Percentiles rank a stretch among this genome's conserved stretches.
Evolutionary conservation across 495 filamentous ascomycete species (phyloP).

Genomic region (Aspergillus bridgeri): DNA sequence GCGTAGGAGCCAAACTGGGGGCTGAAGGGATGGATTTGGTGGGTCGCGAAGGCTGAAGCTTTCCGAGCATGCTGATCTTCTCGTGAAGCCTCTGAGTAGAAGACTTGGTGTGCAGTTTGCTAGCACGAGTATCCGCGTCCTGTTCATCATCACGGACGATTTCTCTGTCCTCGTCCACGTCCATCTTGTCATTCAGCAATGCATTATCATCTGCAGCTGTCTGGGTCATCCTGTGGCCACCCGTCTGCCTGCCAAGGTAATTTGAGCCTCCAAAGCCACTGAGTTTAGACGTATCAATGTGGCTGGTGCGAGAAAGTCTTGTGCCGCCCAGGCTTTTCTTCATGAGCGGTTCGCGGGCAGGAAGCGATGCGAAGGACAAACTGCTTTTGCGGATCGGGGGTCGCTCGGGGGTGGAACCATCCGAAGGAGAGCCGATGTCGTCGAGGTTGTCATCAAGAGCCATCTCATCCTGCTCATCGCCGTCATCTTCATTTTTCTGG

Average conservation of each 20-base stretch:
- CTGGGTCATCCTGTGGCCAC: conserved; percentile 38
- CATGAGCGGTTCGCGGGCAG: conserved; percentile 80
- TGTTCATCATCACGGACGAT: conserved; percentile 24
- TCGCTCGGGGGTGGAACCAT: conserved; percentile 58
- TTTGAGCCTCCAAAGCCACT: conserved; percentile 40
- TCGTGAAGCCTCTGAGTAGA: conserved; percentile 90
- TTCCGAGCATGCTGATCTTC: conserved; percentile 88
- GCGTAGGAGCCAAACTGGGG: conserved; percentile 29
- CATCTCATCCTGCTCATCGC: conserved; percentile 45
- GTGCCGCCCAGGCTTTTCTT: conserved; percentile 76
- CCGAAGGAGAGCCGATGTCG: conserved; percentile 58
- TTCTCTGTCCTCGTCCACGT: conserved; percentile 55
- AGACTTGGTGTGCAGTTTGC: conserved; percentile 73
- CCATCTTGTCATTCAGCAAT: conserved; percentile 52
- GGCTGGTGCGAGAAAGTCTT: conserved; percentile 70
- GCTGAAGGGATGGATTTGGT: conserved; percentile 67
- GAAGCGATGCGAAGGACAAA: conserved; percentile 85
- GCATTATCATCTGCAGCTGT: conserved; percentile 30
- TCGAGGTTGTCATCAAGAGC: conserved; percentile 47
- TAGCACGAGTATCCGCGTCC: conserved; percentile 32
- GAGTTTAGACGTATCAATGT: conserved; percentile 63
- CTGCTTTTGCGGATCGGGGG: conserved; percentile 84
- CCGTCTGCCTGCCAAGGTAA: conserved; percentile 55
- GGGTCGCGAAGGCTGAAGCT: conserved; percentile 65
- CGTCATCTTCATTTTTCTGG: conserved; percentile 38